A percentile compares a stretch with the other conserved stretches of the same genome.
Evolutionary conservation across 352 stramenopile genomes (phyloP).

Genomic region (Elongisporangium prolatum): DNA sequence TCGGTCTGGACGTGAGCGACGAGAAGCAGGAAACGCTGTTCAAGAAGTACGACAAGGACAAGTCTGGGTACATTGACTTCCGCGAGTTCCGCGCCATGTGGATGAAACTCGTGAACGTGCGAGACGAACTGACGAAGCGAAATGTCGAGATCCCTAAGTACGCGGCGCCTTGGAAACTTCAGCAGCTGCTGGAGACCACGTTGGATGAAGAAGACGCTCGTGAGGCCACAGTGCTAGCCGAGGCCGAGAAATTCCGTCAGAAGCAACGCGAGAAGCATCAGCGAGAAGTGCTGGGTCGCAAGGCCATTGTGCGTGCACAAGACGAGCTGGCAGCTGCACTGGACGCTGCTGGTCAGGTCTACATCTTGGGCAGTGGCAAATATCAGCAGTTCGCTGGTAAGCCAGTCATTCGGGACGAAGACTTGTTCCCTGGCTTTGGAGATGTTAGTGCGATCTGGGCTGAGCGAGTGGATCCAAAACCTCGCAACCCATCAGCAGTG

Average conservation of each 20-base stretch:
- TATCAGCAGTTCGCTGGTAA: slow-evolving; percentile 79
- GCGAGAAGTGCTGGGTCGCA: slow-evolving; percentile 28
- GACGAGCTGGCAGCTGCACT: slow-evolving; percentile 83
- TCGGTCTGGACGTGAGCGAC: slow-evolving; percentile 86
- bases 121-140: slow-evolving; percentile 81
- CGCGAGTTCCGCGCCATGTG: slow-evolving; percentile 92
- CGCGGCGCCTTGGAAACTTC: slow-evolving; percentile 65
- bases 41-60: slow-evolving; percentile 90
- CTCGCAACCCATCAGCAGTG: neutral
- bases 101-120: slow-evolving; percentile 75
- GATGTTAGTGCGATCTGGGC: slow-evolving; percentile 63
- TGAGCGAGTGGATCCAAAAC: slow-evolving; percentile 31
- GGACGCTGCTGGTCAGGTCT: slow-evolving; percentile 91
- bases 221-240: slow-evolving; percentile 73
- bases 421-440: slow-evolving; percentile 56
- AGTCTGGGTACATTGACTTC: slow-evolving; percentile 91
- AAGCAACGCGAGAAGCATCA: slow-evolving; percentile 75
- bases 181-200: slow-evolving; percentile 83
- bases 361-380: slow-evolving; percentile 87
- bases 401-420: slow-evolving; percentile 38
- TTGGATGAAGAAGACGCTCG: slow-evolving; percentile 88
- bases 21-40: slow-evolving; percentile 91
- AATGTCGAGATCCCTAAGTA: slow-evolving; percentile 89
- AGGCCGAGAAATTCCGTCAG: slow-evolving; percentile 67
- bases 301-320: slow-evolving; percentile 64